Evolutionary conservation across 345 rosid species (phyloP), one percentile per base, ranked within the genome.

Genomic region (Boechera stricta): DNA sequence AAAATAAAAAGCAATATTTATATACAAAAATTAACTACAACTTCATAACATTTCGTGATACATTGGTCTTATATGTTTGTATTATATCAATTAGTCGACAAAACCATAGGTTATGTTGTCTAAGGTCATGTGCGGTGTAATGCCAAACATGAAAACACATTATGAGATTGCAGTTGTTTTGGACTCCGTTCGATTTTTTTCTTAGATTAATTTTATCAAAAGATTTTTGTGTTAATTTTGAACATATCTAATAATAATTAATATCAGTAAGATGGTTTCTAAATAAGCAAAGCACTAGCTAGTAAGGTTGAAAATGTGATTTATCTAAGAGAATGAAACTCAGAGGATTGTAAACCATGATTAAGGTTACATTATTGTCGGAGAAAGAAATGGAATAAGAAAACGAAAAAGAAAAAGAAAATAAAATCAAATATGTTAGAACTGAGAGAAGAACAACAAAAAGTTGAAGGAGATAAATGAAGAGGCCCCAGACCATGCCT

Each of bases 401-500:
- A 11, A 45, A 48, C 24, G 44, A 28, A 31, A 32, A 10, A 18
- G 21, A 18, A 18, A 55, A 56, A 3, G 13, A 16, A 65, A 36
- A 12, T 6, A 36, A 67, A 28, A 36, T 67, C n/a, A 52, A 48
- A 16, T 58, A 15, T 29, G 61, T 4, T 47, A 10, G 35, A 67
- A 51, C 45, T 15, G 55, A 10, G 29, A 38, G 56, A 69, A 54
- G 64, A 69, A 76, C 59, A 69, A 33, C 38, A 60, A 31, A 67
- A 38, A 21, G 45, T 39, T 68, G 63, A 69, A 69, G 29, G 4
- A 52, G n/a, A 26, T 59, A 39, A 15, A 69, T 42, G 41, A 18
- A 61, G 64, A 69, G 71, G 64, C 3, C 64, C 39, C 48, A 62
- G 11, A 63, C 55, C 56, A 62, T n/a, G 69, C 62, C 55, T 18